These are phyloP conservation scores for Epithele typhae DNA, from an alignment of 768 basidiomycete species.

Conservation along the genomic window DNA sequence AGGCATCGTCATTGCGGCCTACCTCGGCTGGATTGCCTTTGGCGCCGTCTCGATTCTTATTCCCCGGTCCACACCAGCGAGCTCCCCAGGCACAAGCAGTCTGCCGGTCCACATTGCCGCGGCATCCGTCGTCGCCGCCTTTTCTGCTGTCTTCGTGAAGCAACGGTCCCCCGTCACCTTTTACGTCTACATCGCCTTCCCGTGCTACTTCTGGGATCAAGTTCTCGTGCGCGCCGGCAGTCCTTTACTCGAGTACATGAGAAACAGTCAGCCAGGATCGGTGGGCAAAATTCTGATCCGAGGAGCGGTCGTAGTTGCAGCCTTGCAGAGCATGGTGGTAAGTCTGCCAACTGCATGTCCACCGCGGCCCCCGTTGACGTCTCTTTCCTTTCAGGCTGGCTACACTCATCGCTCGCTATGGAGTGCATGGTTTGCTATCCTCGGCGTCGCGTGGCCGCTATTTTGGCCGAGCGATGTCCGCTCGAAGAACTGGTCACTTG, in stretches of 20 bases:
- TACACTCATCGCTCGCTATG: conserved; percentile 71
- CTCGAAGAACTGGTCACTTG: conserved; percentile 22
- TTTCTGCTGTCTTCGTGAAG: conserved; percentile 50
- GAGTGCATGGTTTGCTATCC: conserved; percentile 58
- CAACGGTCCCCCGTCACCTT: conserved; percentile 69
- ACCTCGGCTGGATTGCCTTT: conserved; percentile 75
- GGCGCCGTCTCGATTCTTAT: conserved; percentile 54
- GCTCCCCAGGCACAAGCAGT: neutral
- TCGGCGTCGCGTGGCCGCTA: conserved; percentile 66
- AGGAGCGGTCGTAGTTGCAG: conserved; percentile 32
- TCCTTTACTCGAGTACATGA: conserved; percentile 4
- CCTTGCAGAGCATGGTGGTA: conserved; percentile 72
- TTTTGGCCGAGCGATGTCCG: conserved; percentile 41
- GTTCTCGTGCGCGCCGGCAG: conserved; percentile 25
- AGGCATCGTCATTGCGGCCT: conserved; percentile 63
- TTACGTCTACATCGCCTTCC: conserved; percentile 72
- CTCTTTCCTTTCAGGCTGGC: conserved; percentile 41
- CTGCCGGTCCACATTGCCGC: conserved; percentile 20
- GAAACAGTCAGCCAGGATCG: neutral
- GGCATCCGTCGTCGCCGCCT: conserved; percentile 29
- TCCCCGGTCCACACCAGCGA: conserved; percentile 32
- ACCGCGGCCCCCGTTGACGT: neutral
- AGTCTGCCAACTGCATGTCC: conserved; percentile 22
- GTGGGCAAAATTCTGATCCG: conserved; percentile 20
- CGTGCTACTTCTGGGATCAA: conserved; percentile 72